A percentile compares a stretch with the other conserved stretches of the same genome.
Conservation (phyloP, 2,329 filamentous ascomycete species). For the Botryotinia narcissicola region DNA sequence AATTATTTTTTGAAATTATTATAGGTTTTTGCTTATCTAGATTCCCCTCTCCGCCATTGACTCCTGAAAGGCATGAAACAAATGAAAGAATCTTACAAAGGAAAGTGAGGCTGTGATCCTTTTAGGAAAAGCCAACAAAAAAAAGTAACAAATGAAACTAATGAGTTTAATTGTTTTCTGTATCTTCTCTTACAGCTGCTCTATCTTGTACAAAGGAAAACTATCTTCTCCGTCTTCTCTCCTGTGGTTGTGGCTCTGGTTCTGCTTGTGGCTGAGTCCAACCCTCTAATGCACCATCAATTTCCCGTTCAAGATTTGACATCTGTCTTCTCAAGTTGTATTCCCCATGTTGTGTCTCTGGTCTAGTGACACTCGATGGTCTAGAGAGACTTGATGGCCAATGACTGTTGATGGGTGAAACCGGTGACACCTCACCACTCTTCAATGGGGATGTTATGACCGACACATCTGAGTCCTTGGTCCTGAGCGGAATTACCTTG, state of each 20-base stretch:
- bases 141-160: neutral
- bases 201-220: neutral
- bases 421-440: neutral
- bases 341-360: neutral
- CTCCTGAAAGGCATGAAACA: neutral
- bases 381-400: neutral
- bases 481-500: neutral
- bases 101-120: neutral
- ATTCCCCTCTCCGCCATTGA: neutral
- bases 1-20: neutral
- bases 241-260: neutral
- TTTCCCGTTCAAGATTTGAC: neutral
- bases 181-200: neutral
- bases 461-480: neutral
- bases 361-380: neutral
- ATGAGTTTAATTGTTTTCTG: neutral
- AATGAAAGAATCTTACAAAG: neutral
- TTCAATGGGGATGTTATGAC: neutral
- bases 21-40: neutral
- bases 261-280: neutral
- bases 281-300: slow-evolving; percentile 10
- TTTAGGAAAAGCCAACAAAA: neutral
- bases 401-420: neutral
- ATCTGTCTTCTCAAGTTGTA: neutral
- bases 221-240: neutral